phyloP scores from a whole-genome alignment of 2,329 filamentous ascomycete genomes.

The Cercospora citrullina region DNA sequence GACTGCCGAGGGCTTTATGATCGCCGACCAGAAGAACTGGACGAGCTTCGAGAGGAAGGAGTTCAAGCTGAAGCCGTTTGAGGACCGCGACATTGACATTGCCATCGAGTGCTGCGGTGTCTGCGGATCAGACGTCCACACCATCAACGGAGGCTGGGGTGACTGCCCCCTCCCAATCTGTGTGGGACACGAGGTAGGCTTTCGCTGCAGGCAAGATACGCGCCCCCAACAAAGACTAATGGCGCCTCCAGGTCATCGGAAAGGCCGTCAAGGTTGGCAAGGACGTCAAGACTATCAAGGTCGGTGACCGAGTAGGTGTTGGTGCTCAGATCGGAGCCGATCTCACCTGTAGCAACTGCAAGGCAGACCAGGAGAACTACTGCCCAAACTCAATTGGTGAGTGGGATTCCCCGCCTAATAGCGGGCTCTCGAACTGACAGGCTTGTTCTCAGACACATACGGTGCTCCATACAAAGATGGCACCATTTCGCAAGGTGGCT shows the following conservation, averaged over 20 bases:
- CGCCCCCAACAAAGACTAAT: constrained; percentile 31
- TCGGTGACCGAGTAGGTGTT: constrained; percentile 48
- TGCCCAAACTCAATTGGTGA: constrained; percentile 52
- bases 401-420: background rate
- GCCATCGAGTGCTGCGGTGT: constrained; percentile 78
- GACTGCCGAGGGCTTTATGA: constrained; percentile 52
- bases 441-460: constrained; percentile 50
- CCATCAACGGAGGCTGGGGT: constrained; percentile 59
- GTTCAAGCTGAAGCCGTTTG: constrained; percentile 82
- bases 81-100: constrained; percentile 83
- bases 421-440: constrained; percentile 19
- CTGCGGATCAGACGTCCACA: constrained; percentile 37
- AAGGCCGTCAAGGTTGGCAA: constrained; percentile 52
- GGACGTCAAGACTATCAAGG: constrained; percentile 52
- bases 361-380: constrained; percentile 56
- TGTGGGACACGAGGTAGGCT: constrained; percentile 62
- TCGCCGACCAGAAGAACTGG: constrained; percentile 61
- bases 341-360: constrained; percentile 53
- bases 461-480: constrained; percentile 56
- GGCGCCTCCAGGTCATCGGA: constrained; percentile 53
- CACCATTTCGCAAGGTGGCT: constrained; percentile 66
- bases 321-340: constrained; percentile 54
- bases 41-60: constrained; percentile 56
- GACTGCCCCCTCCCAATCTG: constrained; percentile 62
- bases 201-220: background rate